Conservation (phyloP, 345 rosid genomes). For the Populus pruinosa region DNA sequence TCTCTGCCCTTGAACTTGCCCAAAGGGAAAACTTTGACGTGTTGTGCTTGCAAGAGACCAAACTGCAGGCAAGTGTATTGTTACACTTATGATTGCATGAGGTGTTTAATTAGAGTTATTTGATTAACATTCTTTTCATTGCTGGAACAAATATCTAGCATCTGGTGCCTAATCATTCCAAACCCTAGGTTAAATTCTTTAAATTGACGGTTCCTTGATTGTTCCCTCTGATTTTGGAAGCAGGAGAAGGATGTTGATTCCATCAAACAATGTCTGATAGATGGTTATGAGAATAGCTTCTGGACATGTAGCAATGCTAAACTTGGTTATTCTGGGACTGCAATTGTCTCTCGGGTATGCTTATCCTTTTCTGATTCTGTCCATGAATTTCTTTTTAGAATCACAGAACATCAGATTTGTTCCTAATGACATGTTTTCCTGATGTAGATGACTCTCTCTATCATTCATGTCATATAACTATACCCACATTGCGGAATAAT, state of each 20-base stretch:
- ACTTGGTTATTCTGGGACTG: constrained; percentile 97
- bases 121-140: not conserved
- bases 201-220: not conserved
- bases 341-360: constrained; percentile 86
- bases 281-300: constrained; percentile 76
- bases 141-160: not conserved
- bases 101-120: not conserved
- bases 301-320: constrained; percentile 87
- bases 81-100: not conserved
- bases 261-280: constrained; percentile 54
- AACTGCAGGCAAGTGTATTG: constrained; percentile 59
- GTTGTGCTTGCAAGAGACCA: constrained; percentile 92
- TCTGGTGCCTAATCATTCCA: not conserved
- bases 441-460: not conserved
- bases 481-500: not conserved
- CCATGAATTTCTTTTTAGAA: not conserved
- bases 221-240: constrained; percentile 5
- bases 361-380: not conserved
- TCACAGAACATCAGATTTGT: not conserved
- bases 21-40: constrained; percentile 78
- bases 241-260: constrained; percentile 89
- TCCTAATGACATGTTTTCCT: not conserved
- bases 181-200: not conserved
- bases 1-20: constrained; percentile 79
- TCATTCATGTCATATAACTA: not conserved